Percentiles rank a stretch among this genome's conserved stretches.
phyloP scores from a whole-genome alignment of 345 rosid species.

The Atalantia buxifolia region DNA sequence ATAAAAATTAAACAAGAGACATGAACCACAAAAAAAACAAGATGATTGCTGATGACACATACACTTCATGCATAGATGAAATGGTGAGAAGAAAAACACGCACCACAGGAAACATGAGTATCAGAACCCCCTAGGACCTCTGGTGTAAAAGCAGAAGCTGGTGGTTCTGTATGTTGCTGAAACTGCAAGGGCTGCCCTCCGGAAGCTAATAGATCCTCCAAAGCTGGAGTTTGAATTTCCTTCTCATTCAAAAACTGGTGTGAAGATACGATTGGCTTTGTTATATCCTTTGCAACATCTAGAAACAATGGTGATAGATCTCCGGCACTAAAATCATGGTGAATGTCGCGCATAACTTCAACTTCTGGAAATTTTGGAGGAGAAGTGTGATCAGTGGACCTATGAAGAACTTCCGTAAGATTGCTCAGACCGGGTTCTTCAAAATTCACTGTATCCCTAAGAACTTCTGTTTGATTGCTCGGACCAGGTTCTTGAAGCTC shows the following conservation, averaged over 20 bases:
- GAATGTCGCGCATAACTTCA: constrained; percentile 60
- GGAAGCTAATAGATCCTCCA: constrained; percentile 40
- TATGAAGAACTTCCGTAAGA: neutral
- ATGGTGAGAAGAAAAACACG: constrained; percentile 17
- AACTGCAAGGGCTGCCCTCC: constrained; percentile 31
- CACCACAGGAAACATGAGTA: constrained; percentile 41
- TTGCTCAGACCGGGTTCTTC: too few species aligned
- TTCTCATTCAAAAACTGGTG: constrained; percentile 40
- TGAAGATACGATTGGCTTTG: constrained; percentile 21
- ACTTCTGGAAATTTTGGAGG: constrained; percentile 43
- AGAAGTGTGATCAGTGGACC: constrained; percentile 17
- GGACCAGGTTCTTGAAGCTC: constrained; percentile 29
- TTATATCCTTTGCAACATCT: constrained; percentile 18
- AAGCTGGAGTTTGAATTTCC: constrained; percentile 33
- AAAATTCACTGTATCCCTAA: constrained; percentile 8
- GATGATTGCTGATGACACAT: neutral
- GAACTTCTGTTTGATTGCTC: constrained; percentile 30
- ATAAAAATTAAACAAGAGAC: neutral
- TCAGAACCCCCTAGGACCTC: constrained; percentile 29
- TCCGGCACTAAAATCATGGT: constrained; percentile 28
- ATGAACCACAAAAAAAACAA: neutral
- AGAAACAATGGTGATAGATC: constrained; percentile 23
- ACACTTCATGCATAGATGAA: neutral
- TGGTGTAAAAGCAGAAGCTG: constrained; percentile 32
- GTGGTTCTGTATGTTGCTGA: constrained; percentile 49